phyloP scores from a whole-genome alignment of 2,329 filamentous ascomycete species.

The Thelonectria rubi region DNA sequence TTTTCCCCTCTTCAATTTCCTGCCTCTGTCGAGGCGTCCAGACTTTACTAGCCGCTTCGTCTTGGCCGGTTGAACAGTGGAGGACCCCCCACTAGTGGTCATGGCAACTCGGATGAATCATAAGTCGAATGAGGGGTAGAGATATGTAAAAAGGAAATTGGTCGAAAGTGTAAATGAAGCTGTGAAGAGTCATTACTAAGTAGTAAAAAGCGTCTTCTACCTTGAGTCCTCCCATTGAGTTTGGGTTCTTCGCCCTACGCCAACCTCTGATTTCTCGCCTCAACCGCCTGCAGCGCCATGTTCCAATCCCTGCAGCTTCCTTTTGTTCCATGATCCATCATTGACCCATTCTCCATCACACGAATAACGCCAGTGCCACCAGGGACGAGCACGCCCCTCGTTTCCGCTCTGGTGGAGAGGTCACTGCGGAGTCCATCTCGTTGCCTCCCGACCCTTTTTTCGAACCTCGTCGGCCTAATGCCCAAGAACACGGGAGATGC shows the following conservation, averaged over 20 bases:
- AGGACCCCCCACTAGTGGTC: constrained; percentile 34
- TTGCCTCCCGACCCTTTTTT: constrained; percentile 10
- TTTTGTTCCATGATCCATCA: constrained; percentile 19
- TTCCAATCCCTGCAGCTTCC: constrained; percentile 10
- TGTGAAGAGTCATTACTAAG: too few species aligned
- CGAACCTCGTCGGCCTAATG: constrained; percentile 12
- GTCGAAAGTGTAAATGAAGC: background rate
- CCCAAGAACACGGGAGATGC: background rate
- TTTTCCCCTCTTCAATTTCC: constrained; percentile 6
- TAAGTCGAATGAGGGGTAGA: constrained; percentile 22
- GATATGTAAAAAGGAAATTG: background rate
- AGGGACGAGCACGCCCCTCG: constrained; percentile 30
- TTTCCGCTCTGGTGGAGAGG: constrained; percentile 33
- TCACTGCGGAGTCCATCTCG: constrained; percentile 29
- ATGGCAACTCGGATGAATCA: constrained; percentile 37
- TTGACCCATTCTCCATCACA: constrained; percentile 20
- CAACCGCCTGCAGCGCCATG: constrained; percentile 14
- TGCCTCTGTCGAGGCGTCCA: constrained; percentile 24
- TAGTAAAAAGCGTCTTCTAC: too few species aligned
- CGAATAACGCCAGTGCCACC: constrained; percentile 1
- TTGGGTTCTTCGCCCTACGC: background rate
- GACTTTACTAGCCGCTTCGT: constrained; percentile 39
- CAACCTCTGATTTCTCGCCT: background rate
- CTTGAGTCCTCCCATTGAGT: background rate
- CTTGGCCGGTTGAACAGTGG: constrained; percentile 32